Base-by-base conservation (phyloP, 2,329 filamentous ascomycete genomes). In the Allantophomopsis cytisporea region DNA sequence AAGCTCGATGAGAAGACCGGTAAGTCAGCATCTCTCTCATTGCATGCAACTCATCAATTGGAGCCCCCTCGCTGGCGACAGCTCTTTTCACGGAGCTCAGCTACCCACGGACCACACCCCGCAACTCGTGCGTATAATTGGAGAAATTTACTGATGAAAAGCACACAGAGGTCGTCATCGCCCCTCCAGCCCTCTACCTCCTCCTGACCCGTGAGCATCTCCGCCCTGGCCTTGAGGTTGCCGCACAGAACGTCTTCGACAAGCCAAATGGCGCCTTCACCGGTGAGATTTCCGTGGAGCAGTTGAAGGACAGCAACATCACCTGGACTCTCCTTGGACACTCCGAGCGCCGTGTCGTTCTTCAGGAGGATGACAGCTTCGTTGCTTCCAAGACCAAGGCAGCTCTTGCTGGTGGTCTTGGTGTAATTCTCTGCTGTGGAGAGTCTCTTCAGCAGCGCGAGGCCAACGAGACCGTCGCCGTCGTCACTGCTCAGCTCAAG, bases 251-350 rank as follows among this genome's bases (percentile, higher is more conserved):
- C 66, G 86, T 96, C 63, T 96, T 77, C 66, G 84, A 96, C 73
- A 89, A 89, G 76, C 86, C 87, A 61, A 87, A 91, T 63, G 91
- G 91, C 54, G 91, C 91, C 54, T 96, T 83, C 73, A 98, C 91
- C 30, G 91, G 91, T 57, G 91, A 98, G 70, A 91, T 95, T 68
- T 88, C 82, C 49, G 88, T 88, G 48, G 69, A 80, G 46, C 91
- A 96, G 70, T 79, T 98, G 56, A 80, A 83, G 66, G 91, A 96
- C 65, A 78, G 72, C 65, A 77, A 77, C 58, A 83, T 96, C 64
- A 76, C 76, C 58, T 98, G 91, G 91, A 73, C 81, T 45, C 80
- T 98, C 55, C 72, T 94, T 45, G 91, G 91, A 51, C 91, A 98
- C 76, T 91, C 83, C 46, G 91, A 98, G 74, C 83, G 91, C 54